Percentiles rank a stretch among this genome's conserved stretches.
Evolutionary conservation across 768 basidiomycete genomes (phyloP).

Genomic region (Mycena haematopus): DNA sequence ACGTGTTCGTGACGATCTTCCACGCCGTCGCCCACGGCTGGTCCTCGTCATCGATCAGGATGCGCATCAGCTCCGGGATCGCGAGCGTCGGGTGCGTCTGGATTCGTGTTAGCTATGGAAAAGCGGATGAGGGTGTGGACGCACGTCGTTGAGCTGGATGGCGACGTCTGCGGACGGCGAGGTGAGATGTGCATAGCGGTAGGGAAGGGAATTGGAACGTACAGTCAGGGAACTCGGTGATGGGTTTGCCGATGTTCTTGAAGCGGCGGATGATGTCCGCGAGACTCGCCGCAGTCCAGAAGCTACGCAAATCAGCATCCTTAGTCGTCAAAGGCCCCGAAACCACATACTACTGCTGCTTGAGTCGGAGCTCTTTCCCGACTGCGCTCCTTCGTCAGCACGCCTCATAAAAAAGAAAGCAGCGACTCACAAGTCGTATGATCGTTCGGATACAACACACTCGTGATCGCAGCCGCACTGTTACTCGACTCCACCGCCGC

Average conservation of each 20-base stretch:
- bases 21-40: constrained; percentile 84
- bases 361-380: constrained; percentile 87
- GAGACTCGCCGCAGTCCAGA: constrained; percentile 90
- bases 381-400: constrained; percentile 48
- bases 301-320: constrained; percentile 40
- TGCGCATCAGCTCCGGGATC: constrained; percentile 93
- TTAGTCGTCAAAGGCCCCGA: background rate
- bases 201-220: constrained; percentile 34
- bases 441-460: constrained; percentile 96
- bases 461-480: constrained; percentile 91
- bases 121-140: constrained; percentile 27
- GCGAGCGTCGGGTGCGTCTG: constrained; percentile 96
- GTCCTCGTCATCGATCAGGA: constrained; percentile 92
- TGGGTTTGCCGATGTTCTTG: constrained; percentile 85
- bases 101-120: background rate
- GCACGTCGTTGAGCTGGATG: constrained; percentile 93
- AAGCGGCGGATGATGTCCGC: constrained; percentile 92
- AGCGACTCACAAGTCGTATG: constrained; percentile 59
- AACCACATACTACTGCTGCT: constrained; percentile 82
- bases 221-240: constrained; percentile 86
- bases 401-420: background rate
- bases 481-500: constrained; percentile 87
- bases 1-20: constrained; percentile 87
- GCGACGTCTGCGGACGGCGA: constrained; percentile 64
- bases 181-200: constrained; percentile 1